Percentiles rank a stretch among this genome's conserved stretches.
These are phyloP conservation scores for Kodamaea plutei DNA, from an alignment of 1,139 yeast genomes.

Conservation along the genomic window DNA sequence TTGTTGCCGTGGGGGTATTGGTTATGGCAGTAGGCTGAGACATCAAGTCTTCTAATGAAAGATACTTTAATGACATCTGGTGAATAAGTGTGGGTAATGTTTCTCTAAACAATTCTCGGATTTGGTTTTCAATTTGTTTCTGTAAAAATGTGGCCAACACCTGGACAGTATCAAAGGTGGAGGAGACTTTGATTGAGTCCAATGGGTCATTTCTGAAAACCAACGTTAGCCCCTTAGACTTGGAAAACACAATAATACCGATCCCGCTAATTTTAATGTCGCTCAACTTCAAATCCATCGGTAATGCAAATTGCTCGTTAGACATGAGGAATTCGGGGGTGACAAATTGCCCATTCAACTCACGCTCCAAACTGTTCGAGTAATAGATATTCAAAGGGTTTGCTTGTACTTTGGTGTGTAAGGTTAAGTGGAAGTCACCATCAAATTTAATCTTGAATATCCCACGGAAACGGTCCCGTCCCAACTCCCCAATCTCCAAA, in stretches of 20 bases:
- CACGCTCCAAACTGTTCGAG: slow-evolving; percentile 43
- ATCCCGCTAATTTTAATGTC: slow-evolving; percentile 75
- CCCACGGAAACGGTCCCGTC: slow-evolving; percentile 75
- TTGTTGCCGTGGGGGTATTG: slow-evolving; percentile 45
- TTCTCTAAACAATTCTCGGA: slow-evolving; percentile 76
- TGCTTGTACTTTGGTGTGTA: slow-evolving; percentile 82
- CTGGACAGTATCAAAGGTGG: slow-evolving; percentile 81
- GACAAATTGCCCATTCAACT: slow-evolving; percentile 41
- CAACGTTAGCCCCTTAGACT: slow-evolving; percentile 76
- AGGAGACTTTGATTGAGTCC: slow-evolving; percentile 74
- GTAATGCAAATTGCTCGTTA: slow-evolving; percentile 68
- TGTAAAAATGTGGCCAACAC: slow-evolving; percentile 80
- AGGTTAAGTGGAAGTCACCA: slow-evolving; percentile 77
- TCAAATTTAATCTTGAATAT: slow-evolving; percentile 76
- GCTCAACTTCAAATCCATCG: slow-evolving; percentile 70
- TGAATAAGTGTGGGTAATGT: slow-evolving; percentile 80
- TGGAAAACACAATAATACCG: slow-evolving; percentile 78
- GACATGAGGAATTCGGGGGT: slow-evolving; percentile 67
- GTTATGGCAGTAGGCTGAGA: slow-evolving; percentile 5
- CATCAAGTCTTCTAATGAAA: slow-evolving; percentile 40
- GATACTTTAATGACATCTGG: slow-evolving; percentile 69
- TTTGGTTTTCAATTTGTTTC: slow-evolving; percentile 76
- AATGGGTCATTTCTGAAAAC: slow-evolving; percentile 88
- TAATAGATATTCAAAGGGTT: slow-evolving; percentile 73
- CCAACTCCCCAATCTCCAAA: slow-evolving; percentile 81